These are phyloP conservation scores for Penicilliopsis zonata DNA, from an alignment of 495 filamentous ascomycete species.

Conservation along the genomic window DNA sequence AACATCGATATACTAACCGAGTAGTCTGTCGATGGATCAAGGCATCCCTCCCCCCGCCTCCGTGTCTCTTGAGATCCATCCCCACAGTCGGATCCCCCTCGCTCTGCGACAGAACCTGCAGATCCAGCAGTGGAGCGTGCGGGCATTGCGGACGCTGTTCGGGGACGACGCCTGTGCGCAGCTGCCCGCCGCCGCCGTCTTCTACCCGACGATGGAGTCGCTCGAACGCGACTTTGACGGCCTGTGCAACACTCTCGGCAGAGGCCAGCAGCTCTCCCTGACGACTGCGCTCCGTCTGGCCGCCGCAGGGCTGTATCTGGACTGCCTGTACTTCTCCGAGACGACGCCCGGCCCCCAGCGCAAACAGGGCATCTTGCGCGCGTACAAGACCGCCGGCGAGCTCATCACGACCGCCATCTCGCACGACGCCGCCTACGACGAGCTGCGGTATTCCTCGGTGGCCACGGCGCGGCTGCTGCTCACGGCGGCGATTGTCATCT, in stretches of 20 bases:
- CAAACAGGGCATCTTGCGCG: not conserved
- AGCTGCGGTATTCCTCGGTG: not conserved
- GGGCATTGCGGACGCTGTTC: not conserved
- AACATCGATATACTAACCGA: constrained; percentile 1
- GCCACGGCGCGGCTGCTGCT: not conserved
- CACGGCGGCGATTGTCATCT: not conserved
- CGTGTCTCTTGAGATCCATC: not conserved
- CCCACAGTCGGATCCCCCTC: not conserved
- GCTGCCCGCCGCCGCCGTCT: not conserved
- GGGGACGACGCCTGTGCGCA: not conserved
- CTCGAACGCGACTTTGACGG: not conserved
- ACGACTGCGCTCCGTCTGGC: not conserved
- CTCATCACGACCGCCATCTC: not conserved
- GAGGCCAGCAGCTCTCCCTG: not conserved
- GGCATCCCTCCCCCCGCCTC: not conserved
- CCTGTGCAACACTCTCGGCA: not conserved
- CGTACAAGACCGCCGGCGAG: not conserved
- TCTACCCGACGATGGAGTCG: not conserved
- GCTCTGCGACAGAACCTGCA: not conserved
- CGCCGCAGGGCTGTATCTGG: not conserved
- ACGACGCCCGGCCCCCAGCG: not conserved
- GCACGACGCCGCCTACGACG: not conserved
- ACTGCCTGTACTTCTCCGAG: not conserved
- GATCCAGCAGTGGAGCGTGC: not conserved
- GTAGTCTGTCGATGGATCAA: not conserved